phyloP scores from a whole-genome alignment of 2,329 filamentous ascomycete species.

The Zymoseptoria ardabiliae region DNA sequence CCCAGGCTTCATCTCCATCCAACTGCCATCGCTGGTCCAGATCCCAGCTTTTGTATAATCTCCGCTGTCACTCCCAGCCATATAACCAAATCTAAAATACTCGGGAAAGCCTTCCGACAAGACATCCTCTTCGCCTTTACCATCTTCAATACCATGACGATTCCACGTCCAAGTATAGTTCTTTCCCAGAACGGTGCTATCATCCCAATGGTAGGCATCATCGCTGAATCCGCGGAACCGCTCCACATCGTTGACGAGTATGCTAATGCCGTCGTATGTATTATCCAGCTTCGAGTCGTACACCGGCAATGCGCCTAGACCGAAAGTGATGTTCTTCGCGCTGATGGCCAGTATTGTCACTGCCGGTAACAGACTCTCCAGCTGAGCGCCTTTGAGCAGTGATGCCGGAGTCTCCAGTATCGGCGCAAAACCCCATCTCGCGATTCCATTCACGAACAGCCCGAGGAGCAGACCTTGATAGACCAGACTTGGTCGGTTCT shows the following conservation, averaged over 20 bases:
- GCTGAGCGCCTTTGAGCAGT: constrained; percentile 51
- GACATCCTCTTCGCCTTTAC: constrained; percentile 26
- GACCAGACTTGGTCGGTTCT: constrained; percentile 73
- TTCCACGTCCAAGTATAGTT: constrained; percentile 31
- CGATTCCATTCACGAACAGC: constrained; percentile 88
- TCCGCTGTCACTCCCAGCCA: constrained; percentile 55
- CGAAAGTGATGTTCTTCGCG: constrained; percentile 58
- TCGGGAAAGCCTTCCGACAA: constrained; percentile 44
- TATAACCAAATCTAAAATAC: constrained; percentile 71
- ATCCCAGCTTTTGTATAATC: constrained; percentile 71
- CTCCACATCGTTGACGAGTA: constrained; percentile 82
- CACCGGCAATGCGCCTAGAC: constrained; percentile 37
- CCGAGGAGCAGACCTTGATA: constrained; percentile 88
- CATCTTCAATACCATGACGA: constrained; percentile 16
- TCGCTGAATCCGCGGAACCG: constrained; percentile 64
- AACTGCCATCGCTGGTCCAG: constrained; percentile 58
- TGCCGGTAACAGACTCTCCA: constrained; percentile 52
- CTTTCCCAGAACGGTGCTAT: constrained; percentile 17
- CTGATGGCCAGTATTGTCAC: constrained; percentile 40
- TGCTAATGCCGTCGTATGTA: constrained; percentile 64
- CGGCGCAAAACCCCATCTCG: constrained; percentile 86
- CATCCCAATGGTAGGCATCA: constrained; percentile 42
- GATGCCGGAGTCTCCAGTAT: constrained; percentile 74
- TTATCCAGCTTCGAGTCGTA: constrained; percentile 37
- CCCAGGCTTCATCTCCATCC: constrained; percentile 58